Evolutionary conservation across 306 rosid genomes (phyloP), one percentile per base, ranked within the genome.

Genomic region (Delonix regia): DNA sequence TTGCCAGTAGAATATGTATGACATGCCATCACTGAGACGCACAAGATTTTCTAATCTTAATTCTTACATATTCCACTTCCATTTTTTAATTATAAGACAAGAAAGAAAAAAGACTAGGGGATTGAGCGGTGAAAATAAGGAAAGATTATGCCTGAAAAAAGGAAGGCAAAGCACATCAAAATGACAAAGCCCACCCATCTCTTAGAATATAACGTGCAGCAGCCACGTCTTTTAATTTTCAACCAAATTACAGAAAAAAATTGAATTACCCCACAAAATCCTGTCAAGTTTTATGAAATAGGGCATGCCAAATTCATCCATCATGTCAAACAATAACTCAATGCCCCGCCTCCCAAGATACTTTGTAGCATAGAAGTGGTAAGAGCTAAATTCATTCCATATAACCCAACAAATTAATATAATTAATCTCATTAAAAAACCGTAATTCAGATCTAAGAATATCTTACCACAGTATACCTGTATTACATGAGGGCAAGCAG

Each of bases 381-480:
- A 73, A 38, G 15, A 73, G 25, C 38, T 53, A 22, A 13, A 73
- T 16, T 25, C 19, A 24, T 33, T 7, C 36, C 36, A 16, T 16
- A 64, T 21, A 62, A 47, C 36, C 44, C 60, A 12, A 10, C 21
- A 38, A 42, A 22, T 42, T 15, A 30, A 66, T 21, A 57, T 27
- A 14, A 19, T 19, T n/a, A 69, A 57, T 45, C 38, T 27, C 56
- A 53, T 15, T 21, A 19, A 19, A 21, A 28, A 64, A 42, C 44
- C 42, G 24, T 73, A 7, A 19, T 11, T 13, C 27, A 48, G 60
- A 34, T 57, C 42, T 34, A 27, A 59, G 61, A 18, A 42, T 12
- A 69, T 42, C 36, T 22, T 71, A 34, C 63, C 3, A 3, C 30
- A 53, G n/a, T 47, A 21, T 85, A 92, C 98, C 93, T 85, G 87